phyloP scores from a whole-genome alignment of 345 rosid species.

The Syzygium jambos region DNA sequence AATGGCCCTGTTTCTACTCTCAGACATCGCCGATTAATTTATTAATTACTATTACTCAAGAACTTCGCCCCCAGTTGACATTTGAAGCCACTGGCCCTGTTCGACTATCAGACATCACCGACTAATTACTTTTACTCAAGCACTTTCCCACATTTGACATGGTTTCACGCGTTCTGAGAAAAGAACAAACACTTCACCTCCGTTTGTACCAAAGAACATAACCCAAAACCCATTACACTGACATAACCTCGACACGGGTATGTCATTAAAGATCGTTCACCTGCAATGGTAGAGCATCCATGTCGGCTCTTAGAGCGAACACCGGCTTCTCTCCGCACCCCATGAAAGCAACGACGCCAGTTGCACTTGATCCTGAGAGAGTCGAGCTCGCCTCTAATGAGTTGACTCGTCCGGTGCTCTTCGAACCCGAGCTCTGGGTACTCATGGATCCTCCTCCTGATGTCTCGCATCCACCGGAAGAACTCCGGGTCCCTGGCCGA shows the following conservation, averaged over 20 bases:
- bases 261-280: conserved; percentile 7
- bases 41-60: neutral
- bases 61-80: neutral
- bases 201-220: too few species aligned
- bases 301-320: conserved; percentile 58
- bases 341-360: conserved; percentile 53
- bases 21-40: neutral
- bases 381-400: conserved; percentile 49
- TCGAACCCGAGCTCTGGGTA: conserved; percentile 62
- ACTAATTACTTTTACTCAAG: neutral
- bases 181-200: neutral
- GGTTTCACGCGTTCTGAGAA: neutral
- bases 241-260: neutral
- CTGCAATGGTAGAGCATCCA: conserved; percentile 77
- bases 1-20: neutral
- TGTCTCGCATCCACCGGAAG: conserved; percentile 51
- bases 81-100: neutral
- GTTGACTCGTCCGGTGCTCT: conserved; percentile 50
- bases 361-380: conserved; percentile 42
- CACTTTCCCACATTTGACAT: neutral
- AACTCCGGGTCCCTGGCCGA: conserved; percentile 46
- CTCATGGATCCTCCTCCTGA: conserved; percentile 53
- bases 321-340: conserved; percentile 46
- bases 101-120: neutral
- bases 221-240: neutral